Percentiles rank a stretch among this genome's conserved stretches.
These are phyloP conservation scores for Apophysomyces trapeziformis DNA, from an alignment of 371 early-diverging fungal species.

Conservation along the genomic window DNA sequence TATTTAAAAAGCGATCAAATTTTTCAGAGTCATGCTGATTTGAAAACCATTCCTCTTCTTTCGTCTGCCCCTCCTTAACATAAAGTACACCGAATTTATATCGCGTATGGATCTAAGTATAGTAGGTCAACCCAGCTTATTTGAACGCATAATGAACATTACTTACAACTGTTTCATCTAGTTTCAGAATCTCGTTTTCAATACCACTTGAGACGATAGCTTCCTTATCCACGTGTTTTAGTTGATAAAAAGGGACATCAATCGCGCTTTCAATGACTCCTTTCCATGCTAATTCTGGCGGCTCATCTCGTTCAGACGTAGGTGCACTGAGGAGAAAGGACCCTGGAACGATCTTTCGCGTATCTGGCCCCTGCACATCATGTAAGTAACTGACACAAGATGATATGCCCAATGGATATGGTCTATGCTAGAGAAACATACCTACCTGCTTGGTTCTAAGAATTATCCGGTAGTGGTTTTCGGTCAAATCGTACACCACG, in stretches of 20 bases:
- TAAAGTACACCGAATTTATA: slow-evolving; percentile 82
- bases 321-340: slow-evolving; percentile 27
- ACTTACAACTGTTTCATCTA: slow-evolving; percentile 35
- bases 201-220: slow-evolving; percentile 25
- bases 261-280: slow-evolving; percentile 26
- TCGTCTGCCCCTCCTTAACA: slow-evolving; percentile 63
- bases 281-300: slow-evolving; percentile 21
- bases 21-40: slow-evolving; percentile 59
- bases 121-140: neutral
- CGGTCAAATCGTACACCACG: slow-evolving; percentile 21
- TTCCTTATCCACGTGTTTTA: slow-evolving; percentile 17
- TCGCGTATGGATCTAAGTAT: slow-evolving; percentile 55
- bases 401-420: neutral
- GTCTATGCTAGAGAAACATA: slow-evolving; percentile 9
- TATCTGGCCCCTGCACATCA: slow-evolving; percentile 19
- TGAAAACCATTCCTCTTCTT: slow-evolving; percentile 74
- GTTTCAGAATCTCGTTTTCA: slow-evolving; percentile 30
- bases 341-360: slow-evolving; percentile 24
- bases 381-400: neutral
- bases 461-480: slow-evolving; percentile 32
- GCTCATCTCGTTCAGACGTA: neutral
- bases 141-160: neutral
- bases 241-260: slow-evolving; percentile 19
- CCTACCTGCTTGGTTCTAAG: slow-evolving; percentile 27
- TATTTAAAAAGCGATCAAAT: slow-evolving; percentile 66